phyloP scores from a whole-genome alignment of 805 yeast species.

The Hanseniaspora singularis region DNA sequence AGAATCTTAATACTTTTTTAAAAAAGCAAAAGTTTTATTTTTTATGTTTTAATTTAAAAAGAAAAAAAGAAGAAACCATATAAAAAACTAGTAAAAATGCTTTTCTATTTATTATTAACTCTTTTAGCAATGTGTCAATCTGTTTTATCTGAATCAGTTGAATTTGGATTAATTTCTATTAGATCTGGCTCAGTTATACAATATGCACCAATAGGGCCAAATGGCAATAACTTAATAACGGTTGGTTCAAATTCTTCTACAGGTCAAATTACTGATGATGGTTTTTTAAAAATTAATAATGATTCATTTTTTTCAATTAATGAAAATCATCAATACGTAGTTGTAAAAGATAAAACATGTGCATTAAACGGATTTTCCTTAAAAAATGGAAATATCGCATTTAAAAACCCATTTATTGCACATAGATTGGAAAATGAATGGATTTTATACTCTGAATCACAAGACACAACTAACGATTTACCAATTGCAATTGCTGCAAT shows the following conservation, averaged over 20 bases:
- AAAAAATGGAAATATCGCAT: conserved; percentile 29
- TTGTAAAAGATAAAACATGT: conserved; percentile 20
- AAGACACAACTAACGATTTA: conserved; percentile 14
- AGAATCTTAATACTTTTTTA: too few species aligned
- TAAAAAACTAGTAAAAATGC: too few species aligned
- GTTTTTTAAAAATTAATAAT: conserved; percentile 26
- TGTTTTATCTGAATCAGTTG: conserved; percentile 29
- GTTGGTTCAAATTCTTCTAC: conserved; percentile 17
- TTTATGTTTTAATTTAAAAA: too few species aligned
- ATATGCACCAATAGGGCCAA: conserved; percentile 22
- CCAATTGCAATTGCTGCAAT: conserved; percentile 20
- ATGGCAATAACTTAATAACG: conserved; percentile 19
- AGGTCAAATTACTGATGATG: conserved; percentile 25
- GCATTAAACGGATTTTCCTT: conserved; percentile 32
- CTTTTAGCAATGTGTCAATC: not conserved
- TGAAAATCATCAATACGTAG: conserved; percentile 19
- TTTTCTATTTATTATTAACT: too few species aligned
- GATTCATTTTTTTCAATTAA: conserved; percentile 25
- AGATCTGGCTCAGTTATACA: conserved; percentile 31
- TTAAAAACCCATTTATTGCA: conserved; percentile 14
- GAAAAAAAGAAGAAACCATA: too few species aligned
- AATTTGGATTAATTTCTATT: conserved; percentile 28
- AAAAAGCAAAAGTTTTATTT: too few species aligned
- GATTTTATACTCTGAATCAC: conserved; percentile 1
- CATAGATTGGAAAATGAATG: not conserved